phyloP scores from a whole-genome alignment of 1,139 yeast genomes.

The Geotrichum candidum region DNA sequence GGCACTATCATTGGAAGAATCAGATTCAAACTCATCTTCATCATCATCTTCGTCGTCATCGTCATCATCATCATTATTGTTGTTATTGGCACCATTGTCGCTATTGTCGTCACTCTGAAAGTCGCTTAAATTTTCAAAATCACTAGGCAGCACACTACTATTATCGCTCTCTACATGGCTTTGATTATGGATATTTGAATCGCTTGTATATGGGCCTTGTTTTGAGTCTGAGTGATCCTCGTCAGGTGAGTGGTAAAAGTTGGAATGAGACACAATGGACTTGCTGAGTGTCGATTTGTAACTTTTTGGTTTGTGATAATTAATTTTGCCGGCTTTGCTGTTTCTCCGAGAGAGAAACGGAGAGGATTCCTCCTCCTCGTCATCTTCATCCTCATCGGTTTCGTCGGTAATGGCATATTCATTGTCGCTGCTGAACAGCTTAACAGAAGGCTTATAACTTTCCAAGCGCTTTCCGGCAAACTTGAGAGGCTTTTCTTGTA shows the following conservation, averaged over 20 bases:
- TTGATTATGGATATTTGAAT: background rate
- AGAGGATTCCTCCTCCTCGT: background rate
- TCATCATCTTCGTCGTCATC: constrained; percentile 15
- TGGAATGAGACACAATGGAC: background rate
- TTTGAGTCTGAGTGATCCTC: background rate
- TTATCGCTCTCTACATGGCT: background rate
- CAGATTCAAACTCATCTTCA: constrained; percentile 12
- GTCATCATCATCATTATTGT: constrained; percentile 4
- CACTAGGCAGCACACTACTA: background rate
- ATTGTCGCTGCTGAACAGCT: background rate
- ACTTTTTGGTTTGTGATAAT: constrained; percentile 3
- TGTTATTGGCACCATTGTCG: background rate
- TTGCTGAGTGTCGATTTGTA: background rate
- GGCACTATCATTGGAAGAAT: constrained; percentile 13
- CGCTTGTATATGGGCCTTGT: background rate
- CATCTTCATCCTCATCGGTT: constrained; percentile 10
- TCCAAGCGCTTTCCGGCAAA: constrained; percentile 16
- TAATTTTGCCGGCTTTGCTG: constrained; percentile 1
- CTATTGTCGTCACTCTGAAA: background rate
- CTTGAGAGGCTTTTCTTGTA: background rate
- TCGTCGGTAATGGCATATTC: constrained; percentile 9
- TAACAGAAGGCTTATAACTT: constrained; percentile 4
- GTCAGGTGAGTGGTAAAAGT: background rate
- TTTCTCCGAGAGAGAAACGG: background rate
- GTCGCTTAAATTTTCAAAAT: background rate